Conservation (phyloP, 495 filamentous ascomycete genomes). For the Poronia punctata region DNA sequence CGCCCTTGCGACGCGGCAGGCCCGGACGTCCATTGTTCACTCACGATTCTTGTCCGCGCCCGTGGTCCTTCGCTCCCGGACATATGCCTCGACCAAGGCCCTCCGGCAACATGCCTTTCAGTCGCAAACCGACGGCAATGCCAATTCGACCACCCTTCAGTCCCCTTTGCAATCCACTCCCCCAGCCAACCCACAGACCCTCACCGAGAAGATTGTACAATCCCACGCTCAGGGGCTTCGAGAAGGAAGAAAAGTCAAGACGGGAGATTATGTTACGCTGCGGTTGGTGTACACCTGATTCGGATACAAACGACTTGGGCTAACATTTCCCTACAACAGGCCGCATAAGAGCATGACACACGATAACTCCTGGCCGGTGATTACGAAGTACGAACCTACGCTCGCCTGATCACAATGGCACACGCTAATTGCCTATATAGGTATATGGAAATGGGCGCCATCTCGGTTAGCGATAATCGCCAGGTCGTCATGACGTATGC, state of each 20-base stretch:
- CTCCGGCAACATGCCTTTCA: background rate
- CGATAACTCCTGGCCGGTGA: constrained; percentile 76
- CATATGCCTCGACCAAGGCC: background rate
- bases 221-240: constrained; percentile 63
- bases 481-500: constrained; percentile 55
- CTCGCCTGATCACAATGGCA: too few relatives aligned
- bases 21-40: background rate
- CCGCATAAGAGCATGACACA: constrained; percentile 97
- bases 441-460: constrained; percentile 82
- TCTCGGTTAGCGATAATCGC: constrained; percentile 58
- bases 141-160: background rate
- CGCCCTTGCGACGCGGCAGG: constrained; percentile 1
- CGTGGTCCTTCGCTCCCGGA: background rate
- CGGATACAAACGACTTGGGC: too few relatives aligned
- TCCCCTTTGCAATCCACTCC: background rate
- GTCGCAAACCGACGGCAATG: background rate
- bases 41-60: background rate
- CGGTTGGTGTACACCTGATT: constrained; percentile 60
- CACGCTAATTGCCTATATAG: constrained; percentile 10
- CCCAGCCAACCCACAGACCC: constrained; percentile 56
- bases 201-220: constrained; percentile 93
- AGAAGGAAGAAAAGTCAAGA: constrained; percentile 60
- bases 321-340: too few relatives aligned
- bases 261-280: constrained; percentile 80
- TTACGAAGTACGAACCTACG: constrained; percentile 14